phyloP scores from a whole-genome alignment of 352 stramenopile genomes.

The Pilasporangium apinafurcum region DNA sequence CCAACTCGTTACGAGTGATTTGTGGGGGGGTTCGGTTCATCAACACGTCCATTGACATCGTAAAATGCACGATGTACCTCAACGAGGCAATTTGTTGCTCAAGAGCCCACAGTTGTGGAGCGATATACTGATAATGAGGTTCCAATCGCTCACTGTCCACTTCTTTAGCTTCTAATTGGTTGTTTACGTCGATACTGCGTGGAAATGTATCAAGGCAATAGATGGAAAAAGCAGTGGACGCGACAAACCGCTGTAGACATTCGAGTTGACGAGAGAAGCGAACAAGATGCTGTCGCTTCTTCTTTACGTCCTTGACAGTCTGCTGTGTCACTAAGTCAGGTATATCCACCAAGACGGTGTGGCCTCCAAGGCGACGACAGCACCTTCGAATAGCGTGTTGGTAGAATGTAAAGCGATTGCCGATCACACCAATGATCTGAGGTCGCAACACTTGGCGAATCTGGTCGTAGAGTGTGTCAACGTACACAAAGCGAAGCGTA shows the following conservation, averaged over 20 bases:
- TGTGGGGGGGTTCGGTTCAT: conserved; percentile 19
- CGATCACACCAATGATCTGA: conserved; percentile 21
- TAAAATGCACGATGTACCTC: conserved; percentile 26
- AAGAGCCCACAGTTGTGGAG: conserved; percentile 40
- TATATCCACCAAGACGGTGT: conserved; percentile 22
- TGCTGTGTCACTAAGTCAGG: conserved; percentile 9
- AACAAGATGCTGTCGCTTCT: not conserved
- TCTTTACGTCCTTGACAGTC: too few species aligned
- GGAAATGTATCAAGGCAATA: conserved; percentile 46
- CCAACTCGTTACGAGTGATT: conserved; percentile 22
- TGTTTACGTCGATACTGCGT: not conserved
- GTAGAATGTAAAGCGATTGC: conserved; percentile 48
- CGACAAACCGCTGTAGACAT: conserved; percentile 14
- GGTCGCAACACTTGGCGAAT: conserved; percentile 14
- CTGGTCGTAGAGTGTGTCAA: conserved; percentile 2
- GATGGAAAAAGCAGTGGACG: conserved; percentile 6
- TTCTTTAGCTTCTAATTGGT: conserved; percentile 4
- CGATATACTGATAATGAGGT: conserved; percentile 21
- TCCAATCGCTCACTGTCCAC: not conserved
- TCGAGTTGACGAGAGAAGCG: not conserved
- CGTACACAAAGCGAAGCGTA: conserved; percentile 13
- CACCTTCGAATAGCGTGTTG: conserved; percentile 8
- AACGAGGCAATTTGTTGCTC: conserved; percentile 17
- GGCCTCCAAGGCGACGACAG: conserved; percentile 15
- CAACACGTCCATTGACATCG: conserved; percentile 30